Conservation (phyloP, 208 protist species). For the Novymonas esmeraldas region DNA sequence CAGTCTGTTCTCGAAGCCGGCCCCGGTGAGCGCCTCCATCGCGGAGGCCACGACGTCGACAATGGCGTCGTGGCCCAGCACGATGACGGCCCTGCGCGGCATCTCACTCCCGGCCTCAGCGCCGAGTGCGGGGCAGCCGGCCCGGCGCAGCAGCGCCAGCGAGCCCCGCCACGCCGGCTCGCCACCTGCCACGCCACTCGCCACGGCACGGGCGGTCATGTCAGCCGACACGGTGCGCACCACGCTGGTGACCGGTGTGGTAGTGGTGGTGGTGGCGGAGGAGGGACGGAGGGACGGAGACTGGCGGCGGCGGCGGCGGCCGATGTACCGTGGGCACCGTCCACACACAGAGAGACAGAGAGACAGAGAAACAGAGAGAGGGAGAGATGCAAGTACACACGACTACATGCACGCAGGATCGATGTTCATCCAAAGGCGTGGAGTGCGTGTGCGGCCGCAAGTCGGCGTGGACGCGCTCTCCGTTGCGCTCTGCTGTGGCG, state of each 20-base stretch:
- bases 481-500: too few relatives aligned
- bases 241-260: background rate
- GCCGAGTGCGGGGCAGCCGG: constrained; percentile 18
- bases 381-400: background rate
- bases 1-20: constrained; percentile 6
- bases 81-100: constrained; percentile 17
- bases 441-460: too few relatives aligned
- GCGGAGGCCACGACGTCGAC: constrained; percentile 7
- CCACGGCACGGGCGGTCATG: too few relatives aligned
- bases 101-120: constrained; percentile 1
- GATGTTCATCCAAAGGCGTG: too few relatives aligned
- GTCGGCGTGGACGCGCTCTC: too few relatives aligned
- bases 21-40: constrained; percentile 28
- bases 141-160: constrained; percentile 11
- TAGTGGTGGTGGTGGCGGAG: background rate
- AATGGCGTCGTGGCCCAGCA: constrained; percentile 23
- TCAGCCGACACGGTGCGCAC: too few relatives aligned
- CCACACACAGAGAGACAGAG: background rate
- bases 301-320: too few relatives aligned
- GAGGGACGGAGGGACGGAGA: background rate
- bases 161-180: constrained; percentile 8
- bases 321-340: background rate
- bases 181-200: too few relatives aligned
- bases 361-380: background rate
- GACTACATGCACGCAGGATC: background rate